Conservation (phyloP, 352 stramenopile genomes). For the Phytophthora foliorum region DNA sequence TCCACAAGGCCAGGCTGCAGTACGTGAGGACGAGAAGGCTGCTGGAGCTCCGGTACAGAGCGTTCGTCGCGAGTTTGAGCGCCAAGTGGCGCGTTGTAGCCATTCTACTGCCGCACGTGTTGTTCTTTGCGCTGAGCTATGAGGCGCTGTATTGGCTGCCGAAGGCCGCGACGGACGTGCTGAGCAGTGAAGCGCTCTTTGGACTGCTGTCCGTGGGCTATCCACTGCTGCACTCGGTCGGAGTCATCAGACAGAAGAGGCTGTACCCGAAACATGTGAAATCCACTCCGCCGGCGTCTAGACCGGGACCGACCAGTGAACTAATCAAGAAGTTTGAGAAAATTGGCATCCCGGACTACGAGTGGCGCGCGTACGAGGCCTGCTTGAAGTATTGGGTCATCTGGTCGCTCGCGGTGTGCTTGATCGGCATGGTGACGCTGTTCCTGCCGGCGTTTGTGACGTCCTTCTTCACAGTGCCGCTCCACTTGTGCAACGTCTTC, state of each 20-base stretch:
- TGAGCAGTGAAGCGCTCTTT: conserved; percentile 66
- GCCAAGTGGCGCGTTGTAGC: conserved; percentile 71
- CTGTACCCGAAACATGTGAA: conserved; percentile 50
- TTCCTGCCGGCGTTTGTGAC: conserved; percentile 75
- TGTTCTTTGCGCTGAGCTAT: conserved; percentile 74
- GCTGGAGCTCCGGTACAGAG: conserved; percentile 70
- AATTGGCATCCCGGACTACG: conserved; percentile 48
- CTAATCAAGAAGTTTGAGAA: conserved; percentile 46
- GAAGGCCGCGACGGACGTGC: conserved; percentile 51
- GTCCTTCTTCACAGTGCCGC: conserved; percentile 58
- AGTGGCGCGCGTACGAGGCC: conserved; percentile 79
- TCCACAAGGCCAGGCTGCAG: conserved; percentile 57
- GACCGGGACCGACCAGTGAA: conserved; percentile 22
- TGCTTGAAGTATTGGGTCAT: conserved; percentile 90
- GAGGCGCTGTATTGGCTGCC: conserved; percentile 68
- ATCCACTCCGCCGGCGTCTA: conserved; percentile 13
- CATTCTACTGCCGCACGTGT: conserved; percentile 70
- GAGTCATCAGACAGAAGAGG: conserved; percentile 65
- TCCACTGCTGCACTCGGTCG: conserved; percentile 73
- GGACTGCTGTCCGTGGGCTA: conserved; percentile 71
- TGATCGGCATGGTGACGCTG: conserved; percentile 63
- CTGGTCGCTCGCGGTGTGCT: conserved; percentile 68
- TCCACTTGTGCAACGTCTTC: conserved; percentile 74
- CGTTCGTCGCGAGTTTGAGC: conserved; percentile 76
- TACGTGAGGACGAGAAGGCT: conserved; percentile 62